These are phyloP conservation scores for Hydnomerulius pinastri DNA, from an alignment of 768 basidiomycete genomes.

Conservation along the genomic window DNA sequence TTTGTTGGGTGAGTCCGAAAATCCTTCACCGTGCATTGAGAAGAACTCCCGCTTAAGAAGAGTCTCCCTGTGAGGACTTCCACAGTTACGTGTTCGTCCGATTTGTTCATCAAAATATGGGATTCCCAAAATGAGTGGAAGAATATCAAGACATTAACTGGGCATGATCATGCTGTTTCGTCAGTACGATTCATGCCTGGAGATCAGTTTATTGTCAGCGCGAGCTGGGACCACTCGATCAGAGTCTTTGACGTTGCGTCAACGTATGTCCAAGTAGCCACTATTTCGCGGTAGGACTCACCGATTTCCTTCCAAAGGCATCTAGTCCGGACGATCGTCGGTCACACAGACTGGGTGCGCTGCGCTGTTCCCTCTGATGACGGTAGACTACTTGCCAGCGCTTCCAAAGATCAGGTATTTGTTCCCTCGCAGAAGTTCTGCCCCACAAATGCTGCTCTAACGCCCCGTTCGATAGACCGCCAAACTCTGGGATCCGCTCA, in stretches of 20 bases:
- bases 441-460: neutral
- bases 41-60: constrained; percentile 1
- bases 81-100: constrained; percentile 67
- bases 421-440: neutral
- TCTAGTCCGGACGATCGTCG: constrained; percentile 71
- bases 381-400: constrained; percentile 73
- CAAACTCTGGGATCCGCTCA: constrained; percentile 70
- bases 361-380: constrained; percentile 66
- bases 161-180: constrained; percentile 91
- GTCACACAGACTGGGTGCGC: constrained; percentile 88
- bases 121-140: constrained; percentile 89
- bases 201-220: constrained; percentile 81
- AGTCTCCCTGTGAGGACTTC: constrained; percentile 3
- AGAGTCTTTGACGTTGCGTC: constrained; percentile 85
- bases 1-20: constrained; percentile 59
- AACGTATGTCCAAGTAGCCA: constrained; percentile 53
- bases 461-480: constrained; percentile 56
- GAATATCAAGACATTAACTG: constrained; percentile 82
- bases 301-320: constrained; percentile 45
- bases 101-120: constrained; percentile 92
- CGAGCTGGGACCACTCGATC: constrained; percentile 86
- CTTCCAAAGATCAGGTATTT: constrained; percentile 85
- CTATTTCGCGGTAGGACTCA: constrained; percentile 9
- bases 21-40: neutral
- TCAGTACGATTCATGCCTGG: constrained; percentile 83